These are phyloP conservation scores for Microdochium nivale DNA, from an alignment of 2,329 filamentous ascomycete species.

Conservation along the genomic window DNA sequence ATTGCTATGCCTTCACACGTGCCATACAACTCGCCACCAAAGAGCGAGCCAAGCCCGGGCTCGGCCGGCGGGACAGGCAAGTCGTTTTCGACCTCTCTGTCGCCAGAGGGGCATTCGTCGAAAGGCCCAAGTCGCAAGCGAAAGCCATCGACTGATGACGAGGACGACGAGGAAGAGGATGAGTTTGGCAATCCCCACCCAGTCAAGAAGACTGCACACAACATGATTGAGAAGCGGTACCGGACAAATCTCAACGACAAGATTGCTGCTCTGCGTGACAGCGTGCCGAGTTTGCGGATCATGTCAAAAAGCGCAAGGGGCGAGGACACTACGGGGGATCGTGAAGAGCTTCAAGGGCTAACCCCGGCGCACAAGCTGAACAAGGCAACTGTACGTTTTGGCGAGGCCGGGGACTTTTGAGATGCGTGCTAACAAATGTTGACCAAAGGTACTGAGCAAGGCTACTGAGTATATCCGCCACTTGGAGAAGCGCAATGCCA, in stretches of 20 bases:
- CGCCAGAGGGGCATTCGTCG: conserved; percentile 42
- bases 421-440: conserved; percentile 9
- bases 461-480: conserved; percentile 95
- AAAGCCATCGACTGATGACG: conserved; percentile 53
- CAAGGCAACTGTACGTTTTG: conserved; percentile 71
- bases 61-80: conserved; percentile 42
- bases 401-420: neutral
- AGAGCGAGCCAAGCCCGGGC: conserved; percentile 49
- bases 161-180: conserved; percentile 47
- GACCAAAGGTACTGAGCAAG: conserved; percentile 67
- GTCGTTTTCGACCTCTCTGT: conserved; percentile 38
- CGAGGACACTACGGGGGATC: conserved; percentile 63
- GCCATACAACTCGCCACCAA: conserved; percentile 46
- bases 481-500: conserved; percentile 81
- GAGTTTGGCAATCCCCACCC: conserved; percentile 49
- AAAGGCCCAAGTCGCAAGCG: conserved; percentile 46
- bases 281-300: conserved; percentile 80
- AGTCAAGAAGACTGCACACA: conserved; percentile 88
- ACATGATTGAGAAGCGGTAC: conserved; percentile 97
- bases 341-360: conserved; percentile 72
- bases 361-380: conserved; percentile 90
- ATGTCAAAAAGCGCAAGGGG: conserved; percentile 65
- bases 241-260: conserved; percentile 96
- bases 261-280: conserved; percentile 84
- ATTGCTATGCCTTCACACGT: conserved; percentile 58